These are phyloP conservation scores for Stagonosporopsis tanaceti DNA, from an alignment of 2,329 filamentous ascomycete genomes.

Conservation along the genomic window DNA sequence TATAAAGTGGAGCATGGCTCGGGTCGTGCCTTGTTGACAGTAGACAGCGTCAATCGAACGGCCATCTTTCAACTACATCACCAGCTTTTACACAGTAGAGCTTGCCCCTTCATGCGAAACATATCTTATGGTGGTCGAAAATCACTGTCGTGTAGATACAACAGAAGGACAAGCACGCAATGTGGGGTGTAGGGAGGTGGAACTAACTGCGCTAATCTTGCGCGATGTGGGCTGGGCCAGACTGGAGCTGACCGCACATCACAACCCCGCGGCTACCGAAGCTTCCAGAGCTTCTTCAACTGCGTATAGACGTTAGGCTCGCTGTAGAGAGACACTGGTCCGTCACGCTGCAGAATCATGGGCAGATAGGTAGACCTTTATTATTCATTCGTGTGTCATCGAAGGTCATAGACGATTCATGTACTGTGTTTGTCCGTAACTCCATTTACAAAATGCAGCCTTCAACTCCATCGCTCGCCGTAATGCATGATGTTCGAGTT, in stretches of 20 bases:
- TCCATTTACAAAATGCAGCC: conserved; percentile 10
- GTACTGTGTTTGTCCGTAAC: conserved; percentile 7
- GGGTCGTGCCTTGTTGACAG: conserved; percentile 1
- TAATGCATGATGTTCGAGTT: conserved; percentile 15
- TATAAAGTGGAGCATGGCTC: conserved; percentile 20
- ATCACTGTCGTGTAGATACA: neutral
- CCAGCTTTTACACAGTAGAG: neutral
- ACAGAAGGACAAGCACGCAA: conserved; percentile 8
- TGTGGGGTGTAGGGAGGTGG: conserved; percentile 10
- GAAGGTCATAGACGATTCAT: neutral
- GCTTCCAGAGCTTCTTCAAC: neutral
- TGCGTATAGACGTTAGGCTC: neutral
- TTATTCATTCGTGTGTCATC: neutral
- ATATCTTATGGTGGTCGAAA: neutral
- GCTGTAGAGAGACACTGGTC: neutral
- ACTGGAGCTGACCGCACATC: conserved; percentile 11
- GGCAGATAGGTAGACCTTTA: neutral
- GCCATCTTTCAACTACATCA: neutral
- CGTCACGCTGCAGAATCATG: neutral
- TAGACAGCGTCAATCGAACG: neutral
- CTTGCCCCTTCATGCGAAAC: neutral
- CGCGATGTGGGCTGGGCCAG: conserved; percentile 1
- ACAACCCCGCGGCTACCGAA: conserved; percentile 1
- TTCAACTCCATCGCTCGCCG: conserved; percentile 18
- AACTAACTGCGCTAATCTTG: conserved; percentile 2